Percentiles rank a stretch among this genome's conserved stretches.
Conservation (phyloP, 2,329 filamentous ascomycete species). For the Alternaria sp. region DNA sequence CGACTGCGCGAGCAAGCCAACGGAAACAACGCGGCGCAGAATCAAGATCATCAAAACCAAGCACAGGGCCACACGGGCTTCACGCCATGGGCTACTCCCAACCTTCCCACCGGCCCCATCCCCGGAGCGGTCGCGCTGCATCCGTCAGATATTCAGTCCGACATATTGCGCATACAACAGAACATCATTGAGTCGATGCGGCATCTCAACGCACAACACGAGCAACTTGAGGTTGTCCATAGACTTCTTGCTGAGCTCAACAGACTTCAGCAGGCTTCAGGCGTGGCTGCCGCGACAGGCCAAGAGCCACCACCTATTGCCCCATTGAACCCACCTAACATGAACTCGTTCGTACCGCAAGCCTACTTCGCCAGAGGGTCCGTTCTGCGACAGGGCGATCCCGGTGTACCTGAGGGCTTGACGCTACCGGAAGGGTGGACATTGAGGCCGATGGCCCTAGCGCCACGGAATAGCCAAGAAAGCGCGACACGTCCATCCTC, state of each 20-base stretch:
- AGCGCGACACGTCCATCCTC: slow-evolving; percentile 6
- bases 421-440: slow-evolving; percentile 48
- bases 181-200: slow-evolving; percentile 47
- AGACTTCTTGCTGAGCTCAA: slow-evolving; percentile 41
- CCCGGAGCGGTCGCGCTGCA: slow-evolving; percentile 33
- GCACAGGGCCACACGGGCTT: slow-evolving; percentile 15
- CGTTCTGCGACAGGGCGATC: slow-evolving; percentile 42
- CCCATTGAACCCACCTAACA: slow-evolving; percentile 28
- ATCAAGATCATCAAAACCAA: slow-evolving; percentile 23
- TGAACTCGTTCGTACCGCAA: slow-evolving; percentile 32
- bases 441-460: slow-evolving; percentile 39
- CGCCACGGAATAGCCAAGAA: slow-evolving; percentile 24
- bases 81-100: slow-evolving; percentile 11
- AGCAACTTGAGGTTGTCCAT: slow-evolving; percentile 43
- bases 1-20: slow-evolving; percentile 30
- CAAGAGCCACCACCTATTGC: slow-evolving; percentile 35
- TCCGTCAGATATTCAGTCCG: slow-evolving; percentile 43
- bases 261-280: slow-evolving; percentile 38
- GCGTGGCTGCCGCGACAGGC: slow-evolving; percentile 27
- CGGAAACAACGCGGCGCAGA: slow-evolving; percentile 32
- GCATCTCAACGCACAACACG: slow-evolving; percentile 41
- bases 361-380: slow-evolving; percentile 42
- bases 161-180: slow-evolving; percentile 46
- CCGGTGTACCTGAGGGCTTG: slow-evolving; percentile 43
- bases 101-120: slow-evolving; percentile 18